A percentile compares a stretch with the other conserved stretches of the same genome.
These are phyloP conservation scores for Fusarium bulbicola DNA, from an alignment of 2,329 filamentous ascomycete genomes.

Conservation along the genomic window DNA sequence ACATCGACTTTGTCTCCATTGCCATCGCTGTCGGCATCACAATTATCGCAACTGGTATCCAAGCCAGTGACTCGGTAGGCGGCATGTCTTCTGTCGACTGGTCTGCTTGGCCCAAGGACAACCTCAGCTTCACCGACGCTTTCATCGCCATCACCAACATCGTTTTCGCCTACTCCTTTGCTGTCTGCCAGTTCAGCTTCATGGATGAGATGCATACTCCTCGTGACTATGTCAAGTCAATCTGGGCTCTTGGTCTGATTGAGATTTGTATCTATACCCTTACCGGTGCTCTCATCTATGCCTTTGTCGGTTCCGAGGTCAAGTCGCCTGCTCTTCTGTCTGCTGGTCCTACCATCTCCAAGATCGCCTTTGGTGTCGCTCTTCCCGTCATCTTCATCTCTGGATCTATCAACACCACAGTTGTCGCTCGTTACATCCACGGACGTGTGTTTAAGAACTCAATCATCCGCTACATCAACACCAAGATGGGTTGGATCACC, in stretches of 20 bases:
- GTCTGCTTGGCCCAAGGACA: slow-evolving; percentile 57
- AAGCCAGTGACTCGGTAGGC: slow-evolving; percentile 44
- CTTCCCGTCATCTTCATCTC: slow-evolving; percentile 79
- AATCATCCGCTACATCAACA: slow-evolving; percentile 58
- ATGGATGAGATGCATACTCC: slow-evolving; percentile 65
- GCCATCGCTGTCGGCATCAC: slow-evolving; percentile 70
- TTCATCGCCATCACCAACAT: slow-evolving; percentile 74
- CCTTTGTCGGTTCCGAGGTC: slow-evolving; percentile 71
- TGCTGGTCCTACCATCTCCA: slow-evolving; percentile 65
- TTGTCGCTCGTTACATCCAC: slow-evolving; percentile 57
- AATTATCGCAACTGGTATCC: slow-evolving; percentile 71
- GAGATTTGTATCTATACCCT: slow-evolving; percentile 73
- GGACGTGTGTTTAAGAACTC: slow-evolving; percentile 55
- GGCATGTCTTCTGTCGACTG: slow-evolving; percentile 48
- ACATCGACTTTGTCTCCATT: slow-evolving; percentile 70
- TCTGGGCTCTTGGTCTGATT: slow-evolving; percentile 68
- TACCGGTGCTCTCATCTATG: slow-evolving; percentile 74
- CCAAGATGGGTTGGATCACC: slow-evolving; percentile 56
- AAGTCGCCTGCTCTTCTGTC: slow-evolving; percentile 74
- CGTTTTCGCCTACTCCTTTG: slow-evolving; percentile 72
- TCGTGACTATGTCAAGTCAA: slow-evolving; percentile 59
- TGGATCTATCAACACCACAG: slow-evolving; percentile 72
- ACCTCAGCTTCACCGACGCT: slow-evolving; percentile 60
- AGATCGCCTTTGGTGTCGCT: slow-evolving; percentile 75
- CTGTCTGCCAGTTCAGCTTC: slow-evolving; percentile 62